Evolutionary conservation across 257 asterid genomes (phyloP), one percentile per base, ranked within the genome.

Genomic region (Craterostigma plantagineum): DNA sequence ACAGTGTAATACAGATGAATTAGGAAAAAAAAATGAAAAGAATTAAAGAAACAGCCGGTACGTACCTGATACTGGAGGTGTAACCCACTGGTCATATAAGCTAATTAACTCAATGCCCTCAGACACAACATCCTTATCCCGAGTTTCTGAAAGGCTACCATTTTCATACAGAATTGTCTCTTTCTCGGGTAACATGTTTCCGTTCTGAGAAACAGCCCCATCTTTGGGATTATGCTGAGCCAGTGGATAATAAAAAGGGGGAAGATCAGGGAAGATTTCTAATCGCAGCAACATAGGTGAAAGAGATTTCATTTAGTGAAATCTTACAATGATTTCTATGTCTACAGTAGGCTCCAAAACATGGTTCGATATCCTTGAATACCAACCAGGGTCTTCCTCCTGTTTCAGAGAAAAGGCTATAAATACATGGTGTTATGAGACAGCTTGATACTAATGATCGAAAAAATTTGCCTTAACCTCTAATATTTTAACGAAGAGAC

Each of bases 321-420:
- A 60, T 69, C 96, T 76, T 64, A 86, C 96, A 61, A 75, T 69
- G 62, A 65, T 65, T 65, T 81, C 74, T 51, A 64, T 86, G 54
- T 73, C 76, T 44, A 70, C 55, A 57, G 60, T 76, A 53, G 92
- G 91, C 72, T 73, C 91, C 0, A 68, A 49, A 37, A 52, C 67
- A 54, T 64, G 65, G 59, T 76, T 68, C 12, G 96, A 72, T 51
- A 64, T 73, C 57, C 94, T 78, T 14, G 92, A 77, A 65, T 77
- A 86, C 96, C 96, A 86, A 38, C 94, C 92, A 40, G 94, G 94
- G 59, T 77, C 91, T 69, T 81, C 96, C 63, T 86, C 96, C 96
- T 86, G 76, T 52, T 53, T 55, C 61, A 27, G 34, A 50, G 18
- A 47, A 37, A 42, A 40, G 44, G 13, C 37, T 23, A 23, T 23